These are phyloP conservation scores for Emericellopsis terricola DNA, from an alignment of 495 filamentous ascomycete genomes.

Conservation along the genomic window DNA sequence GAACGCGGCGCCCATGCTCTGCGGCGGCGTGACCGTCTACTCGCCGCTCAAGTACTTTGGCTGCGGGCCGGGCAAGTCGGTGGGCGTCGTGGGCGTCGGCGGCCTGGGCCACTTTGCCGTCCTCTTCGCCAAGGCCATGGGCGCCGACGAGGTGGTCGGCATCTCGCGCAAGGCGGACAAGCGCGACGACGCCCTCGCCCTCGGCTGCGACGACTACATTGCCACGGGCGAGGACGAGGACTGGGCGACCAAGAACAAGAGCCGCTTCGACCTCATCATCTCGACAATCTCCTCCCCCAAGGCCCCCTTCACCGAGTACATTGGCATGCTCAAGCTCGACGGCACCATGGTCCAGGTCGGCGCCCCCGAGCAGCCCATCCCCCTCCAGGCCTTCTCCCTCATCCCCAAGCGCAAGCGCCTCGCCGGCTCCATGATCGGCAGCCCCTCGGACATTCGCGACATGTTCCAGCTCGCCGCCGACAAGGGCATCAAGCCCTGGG, in stretches of 20 bases:
- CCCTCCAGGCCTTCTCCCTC: conserved; percentile 57
- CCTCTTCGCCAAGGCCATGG: conserved; percentile 52
- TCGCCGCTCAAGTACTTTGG: conserved; percentile 55
- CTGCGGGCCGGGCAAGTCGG: conserved; percentile 60
- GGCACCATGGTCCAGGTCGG: conserved; percentile 70
- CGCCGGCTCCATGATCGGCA: conserved; percentile 66
- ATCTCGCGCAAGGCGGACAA: conserved; percentile 54
- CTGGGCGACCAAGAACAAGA: conserved; percentile 37
- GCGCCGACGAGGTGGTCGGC: conserved; percentile 49
- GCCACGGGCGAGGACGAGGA: conserved; percentile 42
- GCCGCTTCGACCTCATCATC: conserved; percentile 40
- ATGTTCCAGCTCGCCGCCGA: conserved; percentile 76
- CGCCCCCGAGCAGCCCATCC: conserved; percentile 57
- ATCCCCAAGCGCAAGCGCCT: conserved; percentile 54
- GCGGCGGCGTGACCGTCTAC: conserved; percentile 70
- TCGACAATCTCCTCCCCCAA: conserved; percentile 35
- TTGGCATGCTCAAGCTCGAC: conserved; percentile 66
- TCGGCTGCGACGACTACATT: conserved; percentile 59
- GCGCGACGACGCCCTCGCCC: conserved; percentile 43
- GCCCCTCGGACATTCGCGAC: conserved; percentile 55
- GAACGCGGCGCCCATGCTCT: conserved; percentile 73
- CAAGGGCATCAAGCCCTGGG: conserved; percentile 66
- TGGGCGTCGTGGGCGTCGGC: conserved; percentile 54
- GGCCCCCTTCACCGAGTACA: conserved; percentile 61
- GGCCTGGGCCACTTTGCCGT: conserved; percentile 60